These are phyloP conservation scores for Cryphonectria japonica DNA, from an alignment of 2,329 filamentous ascomycete species.

Conservation along the genomic window DNA sequence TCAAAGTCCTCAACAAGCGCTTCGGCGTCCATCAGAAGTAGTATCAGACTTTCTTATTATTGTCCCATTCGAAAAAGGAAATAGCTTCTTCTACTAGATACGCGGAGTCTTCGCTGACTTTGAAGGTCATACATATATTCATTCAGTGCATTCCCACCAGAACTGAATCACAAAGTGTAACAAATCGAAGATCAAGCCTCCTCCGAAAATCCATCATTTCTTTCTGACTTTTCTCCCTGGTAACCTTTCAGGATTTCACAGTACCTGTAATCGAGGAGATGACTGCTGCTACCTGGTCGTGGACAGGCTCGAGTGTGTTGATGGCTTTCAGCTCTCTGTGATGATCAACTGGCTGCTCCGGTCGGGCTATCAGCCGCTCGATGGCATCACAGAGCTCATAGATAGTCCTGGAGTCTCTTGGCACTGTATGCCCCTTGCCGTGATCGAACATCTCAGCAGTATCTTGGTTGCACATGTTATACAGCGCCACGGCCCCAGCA, in stretches of 20 bases:
- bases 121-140: too few species aligned
- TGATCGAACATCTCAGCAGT: slow-evolving; percentile 48
- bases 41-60: too few species aligned
- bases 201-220: neutral
- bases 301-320: neutral
- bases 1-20: neutral
- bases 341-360: neutral
- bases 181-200: neutral
- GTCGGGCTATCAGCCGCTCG: neutral
- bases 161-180: neutral
- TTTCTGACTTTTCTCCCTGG: neutral
- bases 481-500: slow-evolving; percentile 19
- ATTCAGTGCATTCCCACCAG: neutral
- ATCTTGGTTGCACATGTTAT: slow-evolving; percentile 47
- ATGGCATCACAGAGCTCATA: slow-evolving; percentile 36
- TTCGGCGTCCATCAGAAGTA: neutral
- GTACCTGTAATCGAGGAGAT: neutral
- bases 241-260: too few species aligned
- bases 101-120: too few species aligned
- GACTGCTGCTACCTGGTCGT: too few species aligned
- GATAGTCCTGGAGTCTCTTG: slow-evolving; percentile 39
- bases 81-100: too few species aligned
- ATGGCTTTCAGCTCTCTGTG: neutral
- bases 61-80: too few species aligned
- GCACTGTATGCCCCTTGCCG: slow-evolving; percentile 47